Base-by-base conservation (phyloP, 306 rosid genomes). In the Sesbania bispinosa region DNA sequence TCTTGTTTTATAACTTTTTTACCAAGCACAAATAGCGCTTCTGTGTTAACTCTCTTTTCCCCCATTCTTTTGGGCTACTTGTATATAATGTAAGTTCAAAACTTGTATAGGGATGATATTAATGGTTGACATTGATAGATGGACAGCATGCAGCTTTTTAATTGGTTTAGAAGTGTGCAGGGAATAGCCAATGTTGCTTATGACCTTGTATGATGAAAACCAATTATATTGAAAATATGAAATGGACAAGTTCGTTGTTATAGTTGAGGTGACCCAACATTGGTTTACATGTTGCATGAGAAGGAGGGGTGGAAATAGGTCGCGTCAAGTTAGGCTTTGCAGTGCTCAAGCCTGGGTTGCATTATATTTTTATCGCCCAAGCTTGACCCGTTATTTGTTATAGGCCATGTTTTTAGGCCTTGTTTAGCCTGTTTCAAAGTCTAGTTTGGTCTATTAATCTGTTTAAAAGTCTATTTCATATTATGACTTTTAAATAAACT, bases 21-120 rank as follows among this genome's bases (percentile, higher is more conserved):
- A n/a, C n/a, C 2, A 16, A 33, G 35, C 59, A 23, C 36, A 8
- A 11, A 48, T 51, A 71, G 32, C 13, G 7, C 53, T 24, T 19
- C 60, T 69, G 54, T 71, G 54, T 71, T 35, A 21, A 41, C 75
- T 8, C 71, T 29, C 27, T 43, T 29, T 45, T 0, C 2, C 52
- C 26, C 26, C 36, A 19, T 35, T 16, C 10, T 32, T 65, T 66
- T 58, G 18, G 67, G 42, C 32, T 16, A 46, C 61, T 63, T 70
- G 84, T 77, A 78, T 29, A 69, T 63, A 50, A 32, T 68, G 77
- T 30, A 76, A 70, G 74, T 52, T 65, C 62, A 69, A 70, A 58
- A 26, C 79, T 41, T 74, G 78, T 78, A 63, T 33, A 78, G 59
- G 50, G 23, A 35, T 52, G 36, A 46, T 53, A 38, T 8, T 46